Evolutionary conservation across 768 basidiomycete genomes (phyloP).

Genomic region (Boletellus ananas): DNA sequence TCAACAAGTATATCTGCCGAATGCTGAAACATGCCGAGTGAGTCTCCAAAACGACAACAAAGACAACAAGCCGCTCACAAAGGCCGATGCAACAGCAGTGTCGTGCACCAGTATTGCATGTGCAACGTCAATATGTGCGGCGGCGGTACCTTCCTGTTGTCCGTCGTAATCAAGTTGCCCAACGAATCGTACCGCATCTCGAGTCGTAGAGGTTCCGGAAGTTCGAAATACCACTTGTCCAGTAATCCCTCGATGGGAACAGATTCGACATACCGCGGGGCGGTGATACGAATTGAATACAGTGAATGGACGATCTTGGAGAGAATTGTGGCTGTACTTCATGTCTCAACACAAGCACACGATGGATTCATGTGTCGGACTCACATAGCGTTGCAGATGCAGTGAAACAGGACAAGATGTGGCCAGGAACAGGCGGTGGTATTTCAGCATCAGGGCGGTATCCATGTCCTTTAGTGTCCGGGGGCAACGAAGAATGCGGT

Average conservation of each 20-base stretch:
- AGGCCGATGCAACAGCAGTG: constrained; percentile 70
- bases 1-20: constrained; percentile 24
- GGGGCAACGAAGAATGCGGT: constrained; percentile 37
- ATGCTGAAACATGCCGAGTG: constrained; percentile 18
- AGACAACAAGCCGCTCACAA: constrained; percentile 49
- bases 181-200: constrained; percentile 45
- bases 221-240: constrained; percentile 72
- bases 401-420: constrained; percentile 71
- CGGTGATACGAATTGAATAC: constrained; percentile 58
- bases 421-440: constrained; percentile 37
- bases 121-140: constrained; percentile 73
- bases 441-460: constrained; percentile 20
- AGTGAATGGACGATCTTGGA: constrained; percentile 66
- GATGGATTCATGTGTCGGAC: constrained; percentile 21
- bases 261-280: constrained; percentile 56
- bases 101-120: constrained; percentile 85
- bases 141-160: constrained; percentile 37
- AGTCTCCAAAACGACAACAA: constrained; percentile 1
- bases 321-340: constrained; percentile 56
- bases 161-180: constrained; percentile 22
- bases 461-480: constrained; percentile 30
- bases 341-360: constrained; percentile 4
- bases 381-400: constrained; percentile 69
- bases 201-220: constrained; percentile 65
- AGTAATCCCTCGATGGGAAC: constrained; percentile 55